phyloP scores from a whole-genome alignment of 1,284 basidiomycete genomes.

The Cryptococcus jaspeensis region DNA sequence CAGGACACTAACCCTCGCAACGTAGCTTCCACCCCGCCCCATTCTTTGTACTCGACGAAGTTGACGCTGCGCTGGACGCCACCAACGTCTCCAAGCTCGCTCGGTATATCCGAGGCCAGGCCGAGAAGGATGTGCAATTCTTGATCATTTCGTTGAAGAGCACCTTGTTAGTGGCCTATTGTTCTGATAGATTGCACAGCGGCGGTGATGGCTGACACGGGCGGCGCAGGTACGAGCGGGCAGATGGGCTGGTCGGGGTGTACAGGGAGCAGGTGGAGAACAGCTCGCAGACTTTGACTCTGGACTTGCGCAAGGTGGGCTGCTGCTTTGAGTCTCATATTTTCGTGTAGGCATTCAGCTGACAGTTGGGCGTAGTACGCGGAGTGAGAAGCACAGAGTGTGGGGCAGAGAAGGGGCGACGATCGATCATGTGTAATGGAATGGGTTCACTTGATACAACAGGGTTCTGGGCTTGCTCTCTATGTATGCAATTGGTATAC shows the following conservation, averaged over 20 bases:
- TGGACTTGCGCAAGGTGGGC: conserved; percentile 69
- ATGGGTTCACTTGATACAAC: too few species aligned
- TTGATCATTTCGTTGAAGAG: conserved; percentile 88
- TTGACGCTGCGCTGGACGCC: conserved; percentile 82
- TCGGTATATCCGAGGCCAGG: conserved; percentile 79
- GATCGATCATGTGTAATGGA: too few species aligned
- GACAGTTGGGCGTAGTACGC: too few species aligned
- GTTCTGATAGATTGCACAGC: background rate
- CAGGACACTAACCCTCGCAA: conserved; percentile 6
- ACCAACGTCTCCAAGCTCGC: conserved; percentile 92
- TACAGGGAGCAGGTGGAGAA: conserved; percentile 92
- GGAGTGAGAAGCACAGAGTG: too few species aligned
- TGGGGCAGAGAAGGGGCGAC: too few species aligned
- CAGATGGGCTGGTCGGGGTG: conserved; percentile 87
- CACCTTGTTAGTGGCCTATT: conserved; percentile 35
- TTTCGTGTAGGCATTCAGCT: too few species aligned
- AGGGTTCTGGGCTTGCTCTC: too few species aligned
- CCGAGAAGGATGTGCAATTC: conserved; percentile 74
- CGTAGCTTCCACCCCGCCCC: conserved; percentile 91
- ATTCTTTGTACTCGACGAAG: conserved; percentile 96
- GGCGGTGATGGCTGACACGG: background rate
- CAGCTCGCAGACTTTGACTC: conserved; percentile 80
- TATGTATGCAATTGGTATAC: too few species aligned
- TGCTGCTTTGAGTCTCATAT: background rate
- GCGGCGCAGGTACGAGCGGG: conserved; percentile 72